Base-by-base conservation (phyloP, 805 yeast genomes). In the Monosporozyma yasuniensis region DNA sequence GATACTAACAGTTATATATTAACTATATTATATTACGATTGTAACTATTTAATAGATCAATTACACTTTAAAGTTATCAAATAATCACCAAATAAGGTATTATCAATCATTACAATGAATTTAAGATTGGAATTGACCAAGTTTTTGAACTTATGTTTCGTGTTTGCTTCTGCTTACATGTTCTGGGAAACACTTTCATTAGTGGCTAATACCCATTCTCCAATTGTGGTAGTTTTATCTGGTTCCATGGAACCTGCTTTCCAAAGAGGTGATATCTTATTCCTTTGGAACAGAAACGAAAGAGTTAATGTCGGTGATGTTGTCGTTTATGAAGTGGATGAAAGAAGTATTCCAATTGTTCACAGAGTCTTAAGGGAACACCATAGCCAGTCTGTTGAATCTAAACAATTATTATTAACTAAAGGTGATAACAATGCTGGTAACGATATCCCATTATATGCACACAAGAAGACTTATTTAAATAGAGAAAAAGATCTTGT, bases 201-300 rank as follows among this genome's bases (percentile, higher is more conserved):
- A 3, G 72, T 81, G 1, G 76, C 96, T 10, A 81, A 87, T 68
- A 81, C 96, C 0, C 83, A 87, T 53, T 87, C 97, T 1, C 99
- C 99, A 19, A 80, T 93, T 22, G 99, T 93, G 19, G 99, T 93
- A 27, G 99, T 93, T 9, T 77, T 93, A 46, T 89, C 98, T 1
- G 99, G 99, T 5, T 91, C 98, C 2, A 93, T 93, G 99, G 99
- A 93, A 66, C 99, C 99, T 2, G 99, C 99, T 1, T 93, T 93
- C 76, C 97, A 93, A 69, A 79, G 99, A 69, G 99, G 99, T 47
- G 99, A 93, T 65, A 83, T 93, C 16, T 71, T 93, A 53, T 83
- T 93, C 60, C 72, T 93, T 50, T 90, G 96, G 96, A 93, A 93
- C 68, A 75, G 97, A 56, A 81, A 84, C 50, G 61, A 69, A 19